phyloP scores from a whole-genome alignment of 495 filamentous ascomycete genomes.

The Podospora bellae-mahoneyi region DNA sequence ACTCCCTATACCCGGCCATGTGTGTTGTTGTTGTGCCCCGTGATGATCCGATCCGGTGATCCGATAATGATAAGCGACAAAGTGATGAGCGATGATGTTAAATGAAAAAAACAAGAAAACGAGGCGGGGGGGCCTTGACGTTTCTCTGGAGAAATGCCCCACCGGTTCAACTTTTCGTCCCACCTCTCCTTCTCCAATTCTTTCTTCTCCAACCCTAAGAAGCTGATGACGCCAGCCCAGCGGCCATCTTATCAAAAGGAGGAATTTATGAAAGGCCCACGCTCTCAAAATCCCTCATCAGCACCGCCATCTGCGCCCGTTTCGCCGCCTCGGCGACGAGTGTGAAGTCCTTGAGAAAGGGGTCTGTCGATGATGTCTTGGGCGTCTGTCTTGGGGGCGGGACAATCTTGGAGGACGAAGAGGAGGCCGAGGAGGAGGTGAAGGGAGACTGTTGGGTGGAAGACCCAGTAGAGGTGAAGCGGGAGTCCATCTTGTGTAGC shows the following conservation, averaged over 20 bases:
- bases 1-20: not conserved
- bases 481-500: conserved; percentile 36
- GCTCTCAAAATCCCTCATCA: conserved; percentile 80
- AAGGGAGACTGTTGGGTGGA: conserved; percentile 27
- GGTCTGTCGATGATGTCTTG: conserved; percentile 49
- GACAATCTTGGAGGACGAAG: conserved; percentile 23
- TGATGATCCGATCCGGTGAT: not conserved
- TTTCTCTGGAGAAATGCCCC: not conserved
- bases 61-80: not conserved
- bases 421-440: not conserved
- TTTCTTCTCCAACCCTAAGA: not conserved
- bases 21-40: not conserved
- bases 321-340: conserved; percentile 94
- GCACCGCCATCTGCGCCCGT: conserved; percentile 79
- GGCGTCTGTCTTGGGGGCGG: conserved; percentile 36
- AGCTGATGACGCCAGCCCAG: not conserved
- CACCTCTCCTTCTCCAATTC: not conserved
- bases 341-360: conserved; percentile 73
- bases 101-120: not conserved
- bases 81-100: not conserved
- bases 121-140: not conserved
- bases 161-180: not conserved
- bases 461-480: conserved; percentile 32
- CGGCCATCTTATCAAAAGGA: not conserved
- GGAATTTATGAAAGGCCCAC: conserved; percentile 49